Percentiles rank a stretch among this genome's conserved stretches.
phyloP scores from a whole-genome alignment of 768 basidiomycete genomes.

The Butyriboletus loyo region DNA sequence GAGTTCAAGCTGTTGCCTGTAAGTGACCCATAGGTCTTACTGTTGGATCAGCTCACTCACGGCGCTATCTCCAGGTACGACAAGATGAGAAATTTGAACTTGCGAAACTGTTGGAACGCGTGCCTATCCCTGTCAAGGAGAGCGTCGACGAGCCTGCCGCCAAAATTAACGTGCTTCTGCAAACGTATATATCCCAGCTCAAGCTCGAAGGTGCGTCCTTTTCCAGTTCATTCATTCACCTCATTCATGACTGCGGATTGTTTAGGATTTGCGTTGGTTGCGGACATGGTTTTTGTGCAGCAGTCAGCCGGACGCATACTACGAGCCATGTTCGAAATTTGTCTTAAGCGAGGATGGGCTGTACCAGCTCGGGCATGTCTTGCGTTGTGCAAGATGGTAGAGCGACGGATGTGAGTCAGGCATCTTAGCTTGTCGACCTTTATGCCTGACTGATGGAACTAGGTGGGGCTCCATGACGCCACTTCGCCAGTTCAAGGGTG shows the following conservation, averaged over 20 bases:
- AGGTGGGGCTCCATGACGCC: slow-evolving; percentile 99
- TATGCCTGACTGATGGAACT: not conserved
- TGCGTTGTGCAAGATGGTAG: slow-evolving; percentile 95
- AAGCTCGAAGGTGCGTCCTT: slow-evolving; percentile 72
- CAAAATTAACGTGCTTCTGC: slow-evolving; percentile 95
- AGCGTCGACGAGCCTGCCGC: slow-evolving; percentile 93
- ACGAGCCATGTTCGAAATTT: slow-evolving; percentile 97
- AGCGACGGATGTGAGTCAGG: slow-evolving; percentile 66
- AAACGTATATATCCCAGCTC: slow-evolving; percentile 91
- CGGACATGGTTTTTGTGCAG: slow-evolving; percentile 94
- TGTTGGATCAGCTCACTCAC: slow-evolving; percentile 3
- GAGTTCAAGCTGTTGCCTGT: slow-evolving; percentile 93
- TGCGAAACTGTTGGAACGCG: slow-evolving; percentile 84
- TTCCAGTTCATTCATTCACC: not conserved
- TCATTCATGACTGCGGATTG: not conserved
- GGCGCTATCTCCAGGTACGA: slow-evolving; percentile 45
- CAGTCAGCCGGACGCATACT: slow-evolving; percentile 97
- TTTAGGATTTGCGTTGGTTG: slow-evolving; percentile 76
- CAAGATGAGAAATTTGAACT: slow-evolving; percentile 87
- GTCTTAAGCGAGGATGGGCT: slow-evolving; percentile 97
- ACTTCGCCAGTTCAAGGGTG: slow-evolving; percentile 90
- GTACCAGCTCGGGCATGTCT: slow-evolving; percentile 87
- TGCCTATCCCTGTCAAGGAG: slow-evolving; percentile 97
- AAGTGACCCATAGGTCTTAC: slow-evolving; percentile 16
- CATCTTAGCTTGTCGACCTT: not conserved